These are phyloP conservation scores for Trichoderma koningii DNA, from an alignment of 2,329 filamentous ascomycete genomes.

Conservation along the genomic window DNA sequence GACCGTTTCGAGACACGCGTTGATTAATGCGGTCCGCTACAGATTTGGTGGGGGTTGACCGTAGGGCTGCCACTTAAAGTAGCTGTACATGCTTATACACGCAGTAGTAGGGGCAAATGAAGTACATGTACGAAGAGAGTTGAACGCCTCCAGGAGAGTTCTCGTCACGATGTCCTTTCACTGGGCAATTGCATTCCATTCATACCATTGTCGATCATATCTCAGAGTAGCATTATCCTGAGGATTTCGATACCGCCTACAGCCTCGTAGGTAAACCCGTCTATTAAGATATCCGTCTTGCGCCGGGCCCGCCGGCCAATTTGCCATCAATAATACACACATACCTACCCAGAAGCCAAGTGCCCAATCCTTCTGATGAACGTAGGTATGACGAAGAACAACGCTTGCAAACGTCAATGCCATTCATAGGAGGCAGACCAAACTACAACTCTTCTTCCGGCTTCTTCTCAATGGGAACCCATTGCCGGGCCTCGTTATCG, in stretches of 20 bases:
- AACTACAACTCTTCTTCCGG: constrained; percentile 9
- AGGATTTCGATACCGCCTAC: neutral
- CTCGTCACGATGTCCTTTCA: neutral
- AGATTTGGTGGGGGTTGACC: neutral
- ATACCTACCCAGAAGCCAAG: too few relatives aligned
- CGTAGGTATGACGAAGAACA: neutral
- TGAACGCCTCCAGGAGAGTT: neutral
- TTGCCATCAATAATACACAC: neutral
- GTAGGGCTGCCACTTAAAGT: neutral
- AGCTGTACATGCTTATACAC: neutral
- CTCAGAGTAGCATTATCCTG: neutral
- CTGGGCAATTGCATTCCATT: neutral
- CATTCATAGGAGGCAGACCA: neutral
- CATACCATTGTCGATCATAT: neutral
- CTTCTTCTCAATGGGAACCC: constrained; percentile 30
- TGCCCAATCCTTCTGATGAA: neutral
- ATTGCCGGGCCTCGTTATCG: constrained; percentile 42
- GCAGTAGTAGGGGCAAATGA: neutral
- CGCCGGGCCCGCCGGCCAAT: constrained; percentile 2
- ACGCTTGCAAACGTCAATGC: constrained; percentile 8
- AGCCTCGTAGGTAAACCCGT: neutral
- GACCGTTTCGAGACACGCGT: constrained; percentile 27
- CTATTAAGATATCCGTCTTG: neutral
- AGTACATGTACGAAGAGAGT: neutral
- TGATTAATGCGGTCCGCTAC: constrained; percentile 11